Base-by-base conservation (phyloP, 225 moss, liverwort and hornwort species). In the Pseudisothecium myosuroides region DNA sequence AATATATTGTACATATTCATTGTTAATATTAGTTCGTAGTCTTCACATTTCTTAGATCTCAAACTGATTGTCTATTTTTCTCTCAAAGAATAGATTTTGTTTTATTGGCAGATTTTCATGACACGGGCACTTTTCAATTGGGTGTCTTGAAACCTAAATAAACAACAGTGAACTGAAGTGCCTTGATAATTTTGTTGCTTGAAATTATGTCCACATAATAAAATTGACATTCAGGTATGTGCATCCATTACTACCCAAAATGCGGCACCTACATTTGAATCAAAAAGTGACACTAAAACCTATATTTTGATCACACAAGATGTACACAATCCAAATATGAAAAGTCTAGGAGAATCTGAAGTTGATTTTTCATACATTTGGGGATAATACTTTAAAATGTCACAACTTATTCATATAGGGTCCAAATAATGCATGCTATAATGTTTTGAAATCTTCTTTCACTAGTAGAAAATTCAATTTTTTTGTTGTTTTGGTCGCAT, bases 351-450 rank as follows among this genome's bases (percentile, higher is more conserved):
- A 77, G 2, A 77, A 37, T 37, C 0, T 15, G 0, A 37, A 55
- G 15, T 77, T 77, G 15, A 23, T 0, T 76, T 13, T 76, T 45
- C 0, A 0, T 18, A 17, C 2, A 8, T 1, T 14, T 0, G 8
- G 3, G 14, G 52, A 76, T 6, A 9, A 24, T 77, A 15, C 16
- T 55, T 55, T 55, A 5, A 37, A 77, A 15, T 37, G 2, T 2
- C 14, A 22, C 54, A 77, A 77, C 16, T 77, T 37, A 37, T 37
- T 77, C 24, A 77, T 55, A 37, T 0, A 2, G 0, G 9, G 6
- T 15, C 10, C 24, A 37, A 54, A 37, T 6, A 6, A 24, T 16
- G 10, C 77, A 54, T 55, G 15, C 77, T 16, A 37, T 55, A 55
- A 15, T 37, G 16, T 1, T 0, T 37, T 55, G 6, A 10, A 77